Evolutionary conservation across 352 stramenopile species (phyloP), one percentile per base, ranked within the genome.

Genomic region (Globisporangium cederbergense): DNA sequence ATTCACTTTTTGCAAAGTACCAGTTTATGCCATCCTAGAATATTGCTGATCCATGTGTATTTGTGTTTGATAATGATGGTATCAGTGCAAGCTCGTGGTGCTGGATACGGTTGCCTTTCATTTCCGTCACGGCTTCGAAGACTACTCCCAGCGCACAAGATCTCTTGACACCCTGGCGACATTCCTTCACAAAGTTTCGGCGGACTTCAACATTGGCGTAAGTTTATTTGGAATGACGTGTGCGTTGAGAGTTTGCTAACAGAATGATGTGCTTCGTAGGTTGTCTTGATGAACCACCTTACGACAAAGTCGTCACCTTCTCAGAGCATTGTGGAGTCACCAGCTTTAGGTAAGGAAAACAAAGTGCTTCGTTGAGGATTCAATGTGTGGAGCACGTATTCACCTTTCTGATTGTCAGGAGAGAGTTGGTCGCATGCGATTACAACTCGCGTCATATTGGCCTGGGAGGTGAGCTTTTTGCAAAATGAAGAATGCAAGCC

Each of bases 41-140:
- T 11, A 6, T 22, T 20, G 43, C 34, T 57, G 7, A 52, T 42
- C 36, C 14, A 42, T n/a, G 16, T 55, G 40, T 7, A 11, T 8
- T 10, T 13, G 9, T 13, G 30, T 65, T 7, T 14, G 46, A 13
- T 30, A 30, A 28, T 30, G 7, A 0, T 52, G n/a, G n/a, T 45
- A 25, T 57, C 65, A 96, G 68, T 86, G 97, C 50, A 89, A 90
- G 53, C 66, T 98, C 16, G 32, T 98, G 9, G 78, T 98, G 3
- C 62, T 98, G n/a, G 96, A 98, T 63, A 97, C 83, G 25, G 75
- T 98, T 20, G 91, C 96, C 14, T 98, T 98, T 78, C 96, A 98
- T 70, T 97, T 97, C 74, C 81, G 96, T 10, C 88, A 97, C 51
- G 84, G 78, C 0, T 93, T 90, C 54, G 81, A 93, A 58, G 75